phyloP scores from a whole-genome alignment of 257 asterid genomes.

The Oldenlandia corymbosa region DNA sequence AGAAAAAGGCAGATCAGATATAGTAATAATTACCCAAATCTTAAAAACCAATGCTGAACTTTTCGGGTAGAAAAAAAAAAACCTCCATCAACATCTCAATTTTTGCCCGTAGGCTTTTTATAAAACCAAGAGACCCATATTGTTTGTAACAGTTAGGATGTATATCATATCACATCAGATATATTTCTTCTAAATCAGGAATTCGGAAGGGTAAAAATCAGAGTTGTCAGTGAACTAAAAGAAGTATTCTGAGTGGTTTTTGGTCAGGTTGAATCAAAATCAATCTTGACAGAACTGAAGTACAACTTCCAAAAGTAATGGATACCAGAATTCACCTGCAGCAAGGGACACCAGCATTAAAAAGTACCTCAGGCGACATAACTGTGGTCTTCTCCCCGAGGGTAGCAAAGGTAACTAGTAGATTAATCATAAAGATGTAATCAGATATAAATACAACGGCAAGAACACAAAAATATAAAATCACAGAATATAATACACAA shows the following conservation, averaged over 20 bases:
- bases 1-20: constrained; percentile 18
- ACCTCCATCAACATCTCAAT: neutral
- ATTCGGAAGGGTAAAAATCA: constrained; percentile 1
- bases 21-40: constrained; percentile 10
- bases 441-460: neutral
- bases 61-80: neutral
- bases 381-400: constrained; percentile 99
- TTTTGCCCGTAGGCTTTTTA: too few species aligned
- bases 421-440: neutral
- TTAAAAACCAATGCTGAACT: constrained; percentile 1
- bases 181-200: neutral
- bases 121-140: too few species aligned
- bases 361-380: constrained; percentile 98
- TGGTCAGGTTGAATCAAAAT: neutral
- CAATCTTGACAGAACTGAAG: neutral
- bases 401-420: constrained; percentile 90
- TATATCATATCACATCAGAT: neutral
- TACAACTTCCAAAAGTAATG: neutral
- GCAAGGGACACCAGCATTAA: constrained; percentile 94
- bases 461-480: neutral
- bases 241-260: neutral
- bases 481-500: neutral
- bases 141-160: too few species aligned
- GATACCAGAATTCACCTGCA: constrained; percentile 70
- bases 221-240: neutral